Base-by-base conservation (phyloP, 1,139 yeast species). In the Pichia sorboxylosa region DNA sequence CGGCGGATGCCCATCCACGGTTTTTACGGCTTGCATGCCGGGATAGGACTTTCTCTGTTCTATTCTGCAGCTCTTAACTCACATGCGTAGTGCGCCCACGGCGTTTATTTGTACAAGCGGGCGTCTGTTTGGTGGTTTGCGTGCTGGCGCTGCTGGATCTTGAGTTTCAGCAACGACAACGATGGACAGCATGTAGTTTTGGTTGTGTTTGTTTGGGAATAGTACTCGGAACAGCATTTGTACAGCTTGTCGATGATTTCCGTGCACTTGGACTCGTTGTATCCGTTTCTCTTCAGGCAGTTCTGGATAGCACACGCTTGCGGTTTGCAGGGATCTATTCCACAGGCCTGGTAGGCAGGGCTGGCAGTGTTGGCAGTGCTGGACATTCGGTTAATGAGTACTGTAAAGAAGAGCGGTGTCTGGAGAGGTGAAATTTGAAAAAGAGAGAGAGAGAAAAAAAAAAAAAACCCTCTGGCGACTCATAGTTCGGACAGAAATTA, bases 1-100 rank as follows among this genome's bases (percentile, higher is more conserved):
- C 29, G 40, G 36, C 34, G 45, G 47, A 42, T 32, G 37, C 38
- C 39, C 32, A 36, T 34, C 39, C 14, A 31, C 69, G 50, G 71
- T 71, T 63, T 59, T 58, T 58, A 71, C 71, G 72, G 73, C 73
- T 61, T 55, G 58, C 25, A 51, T 60, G 81, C 71, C 82, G 80
- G 69, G 77, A 63, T 50, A 55, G 49, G 51, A 49, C 42, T 41
- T 34, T 34, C 48, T 45, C 47, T 61, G 62, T 63, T 55, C 53
- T 57, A 61, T 72, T 64, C 66, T 72, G 82, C 81, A 78, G 83
- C 68, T 72, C 77, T 67, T 67, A 70, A 73, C 79, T 61, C 54
- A 74, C 78, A 74, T 60, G 45, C 18, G n/a, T 42, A 19, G 11
- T 11, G 22, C 8, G 11, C n/a, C n/a, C n/a, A n/a, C n/a, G n/a